These are phyloP conservation scores for Blastocystis sp. DNA, from an alignment of 352 stramenopile species.

Conservation along the genomic window DNA sequence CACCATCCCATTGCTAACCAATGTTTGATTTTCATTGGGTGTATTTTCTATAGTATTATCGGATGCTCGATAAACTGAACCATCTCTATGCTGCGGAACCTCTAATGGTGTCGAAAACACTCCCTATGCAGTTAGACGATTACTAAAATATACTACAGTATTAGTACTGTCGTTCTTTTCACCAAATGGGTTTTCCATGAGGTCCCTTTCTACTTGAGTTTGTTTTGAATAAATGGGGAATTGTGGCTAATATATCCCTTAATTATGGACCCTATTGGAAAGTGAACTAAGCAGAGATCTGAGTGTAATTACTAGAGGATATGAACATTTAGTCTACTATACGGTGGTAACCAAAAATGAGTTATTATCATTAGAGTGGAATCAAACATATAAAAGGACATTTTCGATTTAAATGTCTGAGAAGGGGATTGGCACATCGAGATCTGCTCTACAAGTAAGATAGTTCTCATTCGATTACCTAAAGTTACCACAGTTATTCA, in stretches of 20 bases:
- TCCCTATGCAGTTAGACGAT: not conserved
- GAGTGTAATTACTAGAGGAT: not conserved
- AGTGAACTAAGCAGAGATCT: not conserved
- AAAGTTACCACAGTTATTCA: constrained; percentile 64
- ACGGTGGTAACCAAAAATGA: too few species aligned
- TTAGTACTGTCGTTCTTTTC: constrained; percentile 6
- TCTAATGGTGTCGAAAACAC: constrained; percentile 27
- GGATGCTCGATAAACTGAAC: not conserved
- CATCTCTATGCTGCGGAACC: not conserved
- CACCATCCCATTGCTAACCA: constrained; percentile 20
- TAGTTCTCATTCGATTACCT: not conserved
- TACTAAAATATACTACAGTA: not conserved
- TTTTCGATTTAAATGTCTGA: not conserved
- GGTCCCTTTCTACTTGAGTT: not conserved
- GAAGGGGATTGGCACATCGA: constrained; percentile 58
- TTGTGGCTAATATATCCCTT: not conserved
- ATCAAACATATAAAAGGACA: not conserved
- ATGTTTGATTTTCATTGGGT: not conserved
- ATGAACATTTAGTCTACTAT: too few species aligned
- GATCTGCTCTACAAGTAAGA: constrained; percentile 33
- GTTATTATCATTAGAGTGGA: too few species aligned
- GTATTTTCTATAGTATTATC: not conserved
- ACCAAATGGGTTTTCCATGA: constrained; percentile 58
- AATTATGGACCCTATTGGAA: not conserved
- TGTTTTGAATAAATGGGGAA: not conserved